A percentile compares a stretch with the other conserved stretches of the same genome.
These are phyloP conservation scores for Russula sp. DNA, from an alignment of 768 basidiomycete species.

Conservation along the genomic window DNA sequence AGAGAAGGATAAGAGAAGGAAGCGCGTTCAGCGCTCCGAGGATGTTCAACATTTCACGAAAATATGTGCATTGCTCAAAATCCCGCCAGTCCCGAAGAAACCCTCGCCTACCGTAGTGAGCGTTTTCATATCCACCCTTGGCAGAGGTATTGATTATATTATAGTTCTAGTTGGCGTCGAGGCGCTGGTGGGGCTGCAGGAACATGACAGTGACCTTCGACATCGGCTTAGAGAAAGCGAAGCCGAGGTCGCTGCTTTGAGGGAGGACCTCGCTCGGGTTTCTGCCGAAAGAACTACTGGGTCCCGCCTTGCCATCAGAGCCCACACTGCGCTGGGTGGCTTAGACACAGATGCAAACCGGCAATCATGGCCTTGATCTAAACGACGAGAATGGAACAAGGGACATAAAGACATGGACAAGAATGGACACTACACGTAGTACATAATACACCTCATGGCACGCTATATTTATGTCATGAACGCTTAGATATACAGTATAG, in stretches of 20 bases:
- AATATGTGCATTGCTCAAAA: slow-evolving; percentile 1
- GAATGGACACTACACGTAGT: too few species aligned
- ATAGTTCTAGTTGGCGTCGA: not conserved
- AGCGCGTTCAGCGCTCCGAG: not conserved
- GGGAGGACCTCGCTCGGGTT: not conserved
- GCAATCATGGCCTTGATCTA: not conserved
- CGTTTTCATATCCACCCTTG: not conserved
- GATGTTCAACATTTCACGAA: not conserved
- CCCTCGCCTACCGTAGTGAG: slow-evolving; percentile 10
- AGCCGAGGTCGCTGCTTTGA: not conserved
- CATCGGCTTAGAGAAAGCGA: not conserved
- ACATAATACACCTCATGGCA: too few species aligned
- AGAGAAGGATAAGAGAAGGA: not conserved
- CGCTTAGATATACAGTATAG: too few species aligned
- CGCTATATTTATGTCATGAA: too few species aligned
- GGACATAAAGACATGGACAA: not conserved
- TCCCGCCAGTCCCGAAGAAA: not conserved
- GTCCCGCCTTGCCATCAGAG: not conserved
- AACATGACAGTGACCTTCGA: not conserved
- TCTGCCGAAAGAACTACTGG: not conserved
- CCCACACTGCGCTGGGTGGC: not conserved
- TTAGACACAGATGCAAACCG: not conserved
- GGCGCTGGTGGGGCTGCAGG: not conserved
- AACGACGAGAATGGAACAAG: not conserved
- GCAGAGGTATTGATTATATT: not conserved